These are phyloP conservation scores for Aspergillus haitiensis DNA, from an alignment of 495 filamentous ascomycete species.

Conservation along the genomic window DNA sequence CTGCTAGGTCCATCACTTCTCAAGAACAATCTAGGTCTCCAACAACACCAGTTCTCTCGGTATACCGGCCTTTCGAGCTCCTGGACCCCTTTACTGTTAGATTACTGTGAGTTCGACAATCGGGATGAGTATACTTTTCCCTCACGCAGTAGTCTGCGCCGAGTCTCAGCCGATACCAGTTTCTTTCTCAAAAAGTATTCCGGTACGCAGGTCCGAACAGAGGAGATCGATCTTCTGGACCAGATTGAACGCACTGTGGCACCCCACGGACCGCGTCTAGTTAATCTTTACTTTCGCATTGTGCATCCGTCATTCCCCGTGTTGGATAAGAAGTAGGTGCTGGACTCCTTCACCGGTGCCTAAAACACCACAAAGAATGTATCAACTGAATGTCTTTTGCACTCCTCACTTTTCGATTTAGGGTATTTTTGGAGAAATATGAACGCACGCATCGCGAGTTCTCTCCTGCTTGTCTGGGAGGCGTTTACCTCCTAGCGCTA, in stretches of 20 bases:
- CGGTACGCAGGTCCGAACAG: slow-evolving; percentile 3
- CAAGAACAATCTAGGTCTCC: slow-evolving; percentile 8
- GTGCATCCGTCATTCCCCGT: slow-evolving; percentile 11
- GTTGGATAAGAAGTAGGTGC: slow-evolving; percentile 6
- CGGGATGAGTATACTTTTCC: slow-evolving; percentile 11
- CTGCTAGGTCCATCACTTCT: slow-evolving; percentile 5
- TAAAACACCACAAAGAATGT: background rate
- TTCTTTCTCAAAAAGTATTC: slow-evolving; percentile 13
- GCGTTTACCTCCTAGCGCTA: slow-evolving; percentile 10
- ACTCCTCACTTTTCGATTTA: background rate
- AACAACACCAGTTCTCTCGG: slow-evolving; percentile 9
- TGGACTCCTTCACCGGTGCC: background rate
- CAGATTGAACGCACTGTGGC: slow-evolving; percentile 8
- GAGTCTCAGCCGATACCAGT: slow-evolving; percentile 8
- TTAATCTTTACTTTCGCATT: slow-evolving; percentile 11
- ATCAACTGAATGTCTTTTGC: no score
- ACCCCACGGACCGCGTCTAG: slow-evolving; percentile 5
- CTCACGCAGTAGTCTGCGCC: slow-evolving; percentile 6
- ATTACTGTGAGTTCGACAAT: slow-evolving; percentile 9
- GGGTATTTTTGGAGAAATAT: slow-evolving; percentile 12
- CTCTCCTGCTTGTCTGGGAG: slow-evolving; percentile 9
- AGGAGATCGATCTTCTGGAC: slow-evolving; percentile 10
- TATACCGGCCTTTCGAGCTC: slow-evolving; percentile 8
- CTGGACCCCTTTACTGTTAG: slow-evolving; percentile 4
- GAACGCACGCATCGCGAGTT: slow-evolving; percentile 13